These are phyloP conservation scores for Nephelium lappaceum DNA, from an alignment of 345 rosid genomes.

Conservation along the genomic window DNA sequence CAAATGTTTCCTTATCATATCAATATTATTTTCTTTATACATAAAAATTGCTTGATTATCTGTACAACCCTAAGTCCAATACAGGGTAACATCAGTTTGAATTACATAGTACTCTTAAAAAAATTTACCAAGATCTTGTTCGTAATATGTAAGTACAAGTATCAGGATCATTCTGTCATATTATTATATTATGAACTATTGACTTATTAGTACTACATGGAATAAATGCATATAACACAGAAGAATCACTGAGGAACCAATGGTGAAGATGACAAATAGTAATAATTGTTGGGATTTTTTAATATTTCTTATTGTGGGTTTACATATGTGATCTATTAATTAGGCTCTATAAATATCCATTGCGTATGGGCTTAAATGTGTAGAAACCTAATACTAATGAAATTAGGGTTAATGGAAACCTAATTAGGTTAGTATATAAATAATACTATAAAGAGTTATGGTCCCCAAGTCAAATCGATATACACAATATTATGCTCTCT, in stretches of 20 bases:
- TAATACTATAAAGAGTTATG: too few species aligned
- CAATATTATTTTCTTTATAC: not conserved
- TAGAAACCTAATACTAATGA: too few species aligned
- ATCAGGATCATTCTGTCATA: not conserved
- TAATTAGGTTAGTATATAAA: too few species aligned
- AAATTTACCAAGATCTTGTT: not conserved
- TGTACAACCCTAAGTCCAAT: not conserved
- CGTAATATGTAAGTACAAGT: not conserved
- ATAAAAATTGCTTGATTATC: not conserved
- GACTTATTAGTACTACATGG: not conserved
- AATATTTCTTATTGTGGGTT: too few species aligned
- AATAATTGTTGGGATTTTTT: too few species aligned
- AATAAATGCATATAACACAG: not conserved
- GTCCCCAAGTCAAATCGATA: too few species aligned
- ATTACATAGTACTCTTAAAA: too few species aligned
- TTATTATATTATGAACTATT: not conserved
- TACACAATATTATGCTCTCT: too few species aligned
- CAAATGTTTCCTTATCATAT: not conserved
- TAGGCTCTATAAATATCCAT: too few species aligned
- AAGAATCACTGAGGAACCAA: not conserved
- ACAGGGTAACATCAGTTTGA: not conserved
- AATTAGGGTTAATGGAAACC: too few species aligned
- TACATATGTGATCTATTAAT: too few species aligned
- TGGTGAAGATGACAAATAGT: not conserved
- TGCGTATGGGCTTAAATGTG: too few species aligned